These are phyloP conservation scores for Solanum chiquidenum DNA, from an alignment of 257 asterid species.

Conservation along the genomic window DNA sequence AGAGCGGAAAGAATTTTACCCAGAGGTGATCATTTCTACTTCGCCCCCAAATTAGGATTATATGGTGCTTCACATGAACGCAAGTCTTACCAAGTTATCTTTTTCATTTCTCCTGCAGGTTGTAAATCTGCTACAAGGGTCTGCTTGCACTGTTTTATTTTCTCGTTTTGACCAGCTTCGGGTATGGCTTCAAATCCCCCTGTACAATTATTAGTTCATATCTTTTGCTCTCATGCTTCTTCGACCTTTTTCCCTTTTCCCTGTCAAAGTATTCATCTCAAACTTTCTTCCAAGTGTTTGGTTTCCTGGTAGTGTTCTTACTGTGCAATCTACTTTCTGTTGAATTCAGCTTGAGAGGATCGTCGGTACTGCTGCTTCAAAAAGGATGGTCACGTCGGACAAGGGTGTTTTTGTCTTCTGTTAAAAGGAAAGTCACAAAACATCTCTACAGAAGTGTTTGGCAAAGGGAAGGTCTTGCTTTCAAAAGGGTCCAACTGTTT, in stretches of 20 bases:
- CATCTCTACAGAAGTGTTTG: not conserved
- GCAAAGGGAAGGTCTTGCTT: not conserved
- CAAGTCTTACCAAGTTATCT: not conserved
- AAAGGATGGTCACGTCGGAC: constrained; percentile 74
- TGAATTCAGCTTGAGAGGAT: constrained; percentile 71
- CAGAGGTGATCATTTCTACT: constrained; percentile 46
- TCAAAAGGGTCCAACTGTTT: not conserved
- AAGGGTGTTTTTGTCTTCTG: constrained; percentile 70
- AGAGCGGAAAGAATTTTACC: constrained; percentile 89
- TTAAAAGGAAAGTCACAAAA: constrained; percentile 2
- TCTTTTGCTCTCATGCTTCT: not conserved
- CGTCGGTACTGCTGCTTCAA: constrained; percentile 71
- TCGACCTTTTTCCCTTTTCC: not conserved
- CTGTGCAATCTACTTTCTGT: not conserved
- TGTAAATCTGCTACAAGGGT: constrained; percentile 70
- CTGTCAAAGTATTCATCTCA: not conserved
- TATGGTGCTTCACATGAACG: not conserved
- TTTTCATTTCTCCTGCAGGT: constrained; percentile 41
- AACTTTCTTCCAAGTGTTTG: not conserved
- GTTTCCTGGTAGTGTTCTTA: not conserved
- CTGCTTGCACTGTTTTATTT: constrained; percentile 79
- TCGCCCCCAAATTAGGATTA: not conserved
- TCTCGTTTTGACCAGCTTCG: constrained; percentile 73
- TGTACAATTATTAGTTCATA: not conserved
- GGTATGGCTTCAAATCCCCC: constrained; percentile 30